These are phyloP conservation scores for Talaromyces piceae DNA, from an alignment of 2,329 filamentous ascomycete genomes.

Conservation along the genomic window DNA sequence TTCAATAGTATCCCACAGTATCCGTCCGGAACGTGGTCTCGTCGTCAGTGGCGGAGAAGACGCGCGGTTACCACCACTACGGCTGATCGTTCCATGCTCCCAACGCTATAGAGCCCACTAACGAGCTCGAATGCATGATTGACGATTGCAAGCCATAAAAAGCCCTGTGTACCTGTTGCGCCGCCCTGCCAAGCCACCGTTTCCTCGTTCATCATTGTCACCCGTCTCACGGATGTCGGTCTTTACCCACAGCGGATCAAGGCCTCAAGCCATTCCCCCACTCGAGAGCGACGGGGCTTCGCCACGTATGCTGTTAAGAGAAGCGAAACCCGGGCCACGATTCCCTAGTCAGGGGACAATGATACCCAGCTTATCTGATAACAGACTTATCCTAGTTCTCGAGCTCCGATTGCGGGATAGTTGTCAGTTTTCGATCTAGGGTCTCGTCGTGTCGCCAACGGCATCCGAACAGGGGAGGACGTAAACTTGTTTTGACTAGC, in stretches of 20 bases:
- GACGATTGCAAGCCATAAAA: too few species aligned
- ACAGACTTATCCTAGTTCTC: too few species aligned
- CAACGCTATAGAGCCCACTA: too few species aligned
- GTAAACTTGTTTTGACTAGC: too few species aligned
- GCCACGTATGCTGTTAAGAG: background rate
- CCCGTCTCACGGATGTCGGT: background rate
- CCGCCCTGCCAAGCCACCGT: background rate
- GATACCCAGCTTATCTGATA: too few species aligned
- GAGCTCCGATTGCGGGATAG: too few species aligned
- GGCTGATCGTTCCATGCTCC: background rate
- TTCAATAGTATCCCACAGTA: too few species aligned
- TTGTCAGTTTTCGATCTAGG: too few species aligned
- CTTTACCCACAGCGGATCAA: background rate
- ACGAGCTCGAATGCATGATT: too few species aligned
- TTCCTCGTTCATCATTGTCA: background rate
- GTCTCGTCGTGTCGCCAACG: too few species aligned
- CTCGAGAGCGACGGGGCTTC: background rate
- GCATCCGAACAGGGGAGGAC: too few species aligned
- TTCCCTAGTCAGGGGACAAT: background rate
- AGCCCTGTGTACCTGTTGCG: background rate
- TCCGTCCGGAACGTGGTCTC: background rate
- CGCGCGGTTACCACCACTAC: background rate
- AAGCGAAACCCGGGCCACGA: background rate
- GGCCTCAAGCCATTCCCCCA: background rate
- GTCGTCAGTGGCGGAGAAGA: background rate